Conservation (phyloP, 257 asterid species). For the Solanum chmielewskii region DNA sequence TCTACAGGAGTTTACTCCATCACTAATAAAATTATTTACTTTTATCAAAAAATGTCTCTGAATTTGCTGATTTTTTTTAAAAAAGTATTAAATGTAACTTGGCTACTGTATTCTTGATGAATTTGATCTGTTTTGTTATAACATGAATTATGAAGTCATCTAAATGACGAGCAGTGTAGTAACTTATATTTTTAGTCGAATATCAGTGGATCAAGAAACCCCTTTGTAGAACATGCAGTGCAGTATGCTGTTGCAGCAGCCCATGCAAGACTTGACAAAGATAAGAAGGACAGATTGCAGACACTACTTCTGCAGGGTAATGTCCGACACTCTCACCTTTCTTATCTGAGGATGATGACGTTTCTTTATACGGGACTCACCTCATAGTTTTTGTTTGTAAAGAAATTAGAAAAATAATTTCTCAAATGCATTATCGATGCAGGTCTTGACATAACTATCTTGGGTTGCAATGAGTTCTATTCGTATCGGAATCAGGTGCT, state of each 20-base stretch:
- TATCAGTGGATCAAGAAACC: constrained; percentile 83
- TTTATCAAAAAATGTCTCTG: not conserved
- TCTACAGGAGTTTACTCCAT: not conserved
- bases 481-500: constrained; percentile 85
- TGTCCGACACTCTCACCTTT: constrained; percentile 16
- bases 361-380: not conserved
- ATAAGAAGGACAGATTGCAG: constrained; percentile 46
- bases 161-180: not conserved
- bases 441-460: constrained; percentile 86
- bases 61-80: not conserved
- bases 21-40: not conserved
- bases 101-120: not conserved
- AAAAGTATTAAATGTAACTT: not conserved
- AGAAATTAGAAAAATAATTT: constrained; percentile 1
- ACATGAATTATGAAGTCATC: not conserved
- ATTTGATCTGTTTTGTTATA: not conserved
- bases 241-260: constrained; percentile 89
- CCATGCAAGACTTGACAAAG: constrained; percentile 40
- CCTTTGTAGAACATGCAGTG: constrained; percentile 85
- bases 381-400: not conserved
- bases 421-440: constrained; percentile 30
- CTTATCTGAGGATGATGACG: not conserved
- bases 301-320: constrained; percentile 74
- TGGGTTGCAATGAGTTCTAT: constrained; percentile 92
- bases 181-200: constrained; percentile 14